Evolutionary conservation across 176 grass and related monocot genomes (phyloP).

Genomic region (Miscanthus lutarioriparius): DNA sequence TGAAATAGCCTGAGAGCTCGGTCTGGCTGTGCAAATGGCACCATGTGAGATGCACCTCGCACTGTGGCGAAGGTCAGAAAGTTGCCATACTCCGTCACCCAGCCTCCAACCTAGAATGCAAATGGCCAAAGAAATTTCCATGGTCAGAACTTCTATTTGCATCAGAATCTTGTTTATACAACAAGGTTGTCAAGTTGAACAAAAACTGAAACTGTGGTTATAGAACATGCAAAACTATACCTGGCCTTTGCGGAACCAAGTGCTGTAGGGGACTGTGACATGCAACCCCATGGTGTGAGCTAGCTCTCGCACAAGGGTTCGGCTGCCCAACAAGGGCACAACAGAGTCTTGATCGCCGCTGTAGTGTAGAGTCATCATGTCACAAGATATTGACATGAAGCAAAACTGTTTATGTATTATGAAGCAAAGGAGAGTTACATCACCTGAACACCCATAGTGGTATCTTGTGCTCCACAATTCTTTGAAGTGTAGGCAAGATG

Average conservation of each 20-base stretch:
- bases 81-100: slow-evolving; percentile 86
- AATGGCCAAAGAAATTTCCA: not conserved
- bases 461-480: slow-evolving; percentile 83
- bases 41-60: slow-evolving; percentile 92
- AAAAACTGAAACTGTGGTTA: not conserved
- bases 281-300: slow-evolving; percentile 72
- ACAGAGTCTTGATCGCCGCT: slow-evolving; percentile 99
- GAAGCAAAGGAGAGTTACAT: not conserved
- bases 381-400: not conserved
- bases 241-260: slow-evolving; percentile 86
- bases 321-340: slow-evolving; percentile 78
- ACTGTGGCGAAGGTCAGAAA: slow-evolving; percentile 87
- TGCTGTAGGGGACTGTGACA: slow-evolving; percentile 72
- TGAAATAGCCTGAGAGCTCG: slow-evolving; percentile 72
- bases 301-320: slow-evolving; percentile 90
- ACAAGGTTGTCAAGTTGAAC: not conserved
- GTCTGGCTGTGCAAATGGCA: slow-evolving; percentile 82
- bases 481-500: slow-evolving; percentile 82
- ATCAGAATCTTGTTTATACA: not conserved
- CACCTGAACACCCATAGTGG: slow-evolving; percentile 96
- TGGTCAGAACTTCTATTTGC: not conserved
- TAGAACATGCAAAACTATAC: slow-evolving; percentile 37
- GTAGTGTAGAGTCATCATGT: slow-evolving; percentile 21
- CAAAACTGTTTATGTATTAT: not conserved
- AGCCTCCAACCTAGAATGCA: slow-evolving; percentile 76